Base-by-base conservation (phyloP, 257 asterid species). In the Marsdenia floribunda region DNA sequence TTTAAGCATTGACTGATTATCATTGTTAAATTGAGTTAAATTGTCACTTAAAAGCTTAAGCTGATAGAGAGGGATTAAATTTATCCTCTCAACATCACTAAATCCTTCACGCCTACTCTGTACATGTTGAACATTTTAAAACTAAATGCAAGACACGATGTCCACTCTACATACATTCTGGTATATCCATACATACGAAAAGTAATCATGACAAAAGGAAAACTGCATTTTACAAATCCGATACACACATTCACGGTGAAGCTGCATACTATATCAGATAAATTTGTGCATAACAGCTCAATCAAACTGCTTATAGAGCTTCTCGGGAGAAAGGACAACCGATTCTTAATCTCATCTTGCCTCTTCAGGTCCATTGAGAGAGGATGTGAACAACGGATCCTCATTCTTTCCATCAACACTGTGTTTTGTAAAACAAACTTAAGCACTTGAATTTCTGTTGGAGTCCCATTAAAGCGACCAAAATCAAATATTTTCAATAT, bases 321-420 rank as follows among this genome's bases (percentile, higher is more conserved):
- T 55, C 21, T 21, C n/a, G 53, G 12, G 21, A 71, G 53, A 33
- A 54, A 19, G 19, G 33, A 44, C 33, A 54, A 37, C 52, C 37
- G 67, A 19, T 54, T 37, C 61, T 52, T 71, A 55, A 55, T 37
- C 75, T 71, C 75, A 35, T 54, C 53, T 71, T 54, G 75, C 67
- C 24, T 37, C 53, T 54, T 35, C 67, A 37, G 42, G 38, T 54
- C 67, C n/a, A 26, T 54, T 55, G 75, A 71, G 13, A 54, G 53
- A 35, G 67, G 49, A 71, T 42, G 29, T 38, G 35, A 71, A 71
- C 66, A 55, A 54, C 19, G 53, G 53, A 37, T 71, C 50, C 64
- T 52, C 10, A 52, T 29, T 71, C 64, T 52, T 49, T 71, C 74
- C 24, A 71, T 16, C 33, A 57, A 10, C 6, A 11, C 5, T 10